These are phyloP conservation scores for Buddleja alternifolia DNA, from an alignment of 257 asterid species.

Conservation along the genomic window DNA sequence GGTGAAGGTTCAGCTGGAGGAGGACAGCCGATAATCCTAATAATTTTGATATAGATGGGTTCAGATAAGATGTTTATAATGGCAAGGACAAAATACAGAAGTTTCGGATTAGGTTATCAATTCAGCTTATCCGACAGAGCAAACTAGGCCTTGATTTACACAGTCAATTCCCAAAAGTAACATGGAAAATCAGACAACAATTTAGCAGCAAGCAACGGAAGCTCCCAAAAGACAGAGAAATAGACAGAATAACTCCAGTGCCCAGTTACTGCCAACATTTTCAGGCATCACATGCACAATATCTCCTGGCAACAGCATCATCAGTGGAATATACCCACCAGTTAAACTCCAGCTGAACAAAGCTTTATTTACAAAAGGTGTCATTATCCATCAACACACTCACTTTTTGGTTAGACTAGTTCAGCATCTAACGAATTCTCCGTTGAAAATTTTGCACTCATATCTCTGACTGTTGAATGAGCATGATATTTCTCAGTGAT, in stretches of 20 bases:
- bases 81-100: not conserved
- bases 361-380: not conserved
- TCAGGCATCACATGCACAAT: slow-evolving; percentile 6
- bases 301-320: not conserved
- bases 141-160: slow-evolving; percentile 7
- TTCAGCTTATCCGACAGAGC: not conserved
- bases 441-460: not conserved
- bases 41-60: not conserved
- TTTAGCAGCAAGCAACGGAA: not conserved
- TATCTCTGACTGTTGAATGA: not conserved
- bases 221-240: slow-evolving; percentile 1
- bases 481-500: too few species aligned
- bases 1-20: not conserved
- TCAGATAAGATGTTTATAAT: not conserved
- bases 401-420: not conserved
- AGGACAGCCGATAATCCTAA: not conserved
- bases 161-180: not conserved
- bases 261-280: slow-evolving; percentile 7
- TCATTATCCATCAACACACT: not conserved
- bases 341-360: slow-evolving; percentile 14
- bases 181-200: not conserved
- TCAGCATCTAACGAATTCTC: not conserved
- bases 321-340: slow-evolving; percentile 13
- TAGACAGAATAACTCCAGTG: not conserved
- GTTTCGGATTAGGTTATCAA: slow-evolving; percentile 7